A percentile compares a stretch with the other conserved stretches of the same genome.
These are phyloP conservation scores for Teratosphaeria destructans DNA, from an alignment of 2,329 filamentous ascomycete genomes.

Conservation along the genomic window DNA sequence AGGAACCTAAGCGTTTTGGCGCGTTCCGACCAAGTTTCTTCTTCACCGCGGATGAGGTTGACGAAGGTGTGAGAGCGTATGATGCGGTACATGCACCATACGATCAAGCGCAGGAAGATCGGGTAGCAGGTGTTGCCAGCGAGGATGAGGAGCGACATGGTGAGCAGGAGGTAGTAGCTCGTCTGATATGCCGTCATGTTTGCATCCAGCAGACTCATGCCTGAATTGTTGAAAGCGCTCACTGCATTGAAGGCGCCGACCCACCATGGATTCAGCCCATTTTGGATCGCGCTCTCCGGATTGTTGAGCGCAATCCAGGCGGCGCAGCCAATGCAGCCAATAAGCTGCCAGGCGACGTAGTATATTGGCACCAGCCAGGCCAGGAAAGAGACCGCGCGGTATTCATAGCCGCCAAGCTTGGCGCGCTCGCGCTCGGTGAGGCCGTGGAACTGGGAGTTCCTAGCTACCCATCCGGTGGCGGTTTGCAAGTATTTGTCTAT, in stretches of 20 bases:
- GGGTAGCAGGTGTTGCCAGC: slow-evolving; percentile 50
- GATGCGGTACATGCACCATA: slow-evolving; percentile 44
- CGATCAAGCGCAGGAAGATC: slow-evolving; percentile 45
- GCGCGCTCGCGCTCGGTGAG: slow-evolving; percentile 45
- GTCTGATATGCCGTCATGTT: slow-evolving; percentile 54
- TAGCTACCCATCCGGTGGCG: slow-evolving; percentile 18
- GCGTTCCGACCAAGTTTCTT: slow-evolving; percentile 28
- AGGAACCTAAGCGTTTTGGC: slow-evolving; percentile 44
- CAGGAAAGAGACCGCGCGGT: slow-evolving; percentile 51
- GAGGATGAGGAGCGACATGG: slow-evolving; percentile 39
- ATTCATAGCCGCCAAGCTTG: slow-evolving; percentile 52
- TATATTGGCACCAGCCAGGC: slow-evolving; percentile 52
- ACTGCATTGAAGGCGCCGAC: slow-evolving; percentile 56
- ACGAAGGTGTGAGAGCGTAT: background rate
- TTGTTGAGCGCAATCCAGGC: slow-evolving; percentile 49
- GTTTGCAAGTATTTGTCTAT: slow-evolving; percentile 10
- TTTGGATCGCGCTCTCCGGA: slow-evolving; percentile 38
- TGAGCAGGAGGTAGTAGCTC: slow-evolving; percentile 35
- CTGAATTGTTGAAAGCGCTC: slow-evolving; percentile 62
- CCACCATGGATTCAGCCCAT: slow-evolving; percentile 58
- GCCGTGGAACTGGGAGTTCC: slow-evolving; percentile 47
- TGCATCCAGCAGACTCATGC: slow-evolving; percentile 56
- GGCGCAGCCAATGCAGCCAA: slow-evolving; percentile 49
- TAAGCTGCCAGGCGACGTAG: slow-evolving; percentile 48
- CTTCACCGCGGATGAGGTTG: background rate